phyloP scores from a whole-genome alignment of 495 filamentous ascomycete genomes.

The Podospora bellae-mahoneyi region DNA sequence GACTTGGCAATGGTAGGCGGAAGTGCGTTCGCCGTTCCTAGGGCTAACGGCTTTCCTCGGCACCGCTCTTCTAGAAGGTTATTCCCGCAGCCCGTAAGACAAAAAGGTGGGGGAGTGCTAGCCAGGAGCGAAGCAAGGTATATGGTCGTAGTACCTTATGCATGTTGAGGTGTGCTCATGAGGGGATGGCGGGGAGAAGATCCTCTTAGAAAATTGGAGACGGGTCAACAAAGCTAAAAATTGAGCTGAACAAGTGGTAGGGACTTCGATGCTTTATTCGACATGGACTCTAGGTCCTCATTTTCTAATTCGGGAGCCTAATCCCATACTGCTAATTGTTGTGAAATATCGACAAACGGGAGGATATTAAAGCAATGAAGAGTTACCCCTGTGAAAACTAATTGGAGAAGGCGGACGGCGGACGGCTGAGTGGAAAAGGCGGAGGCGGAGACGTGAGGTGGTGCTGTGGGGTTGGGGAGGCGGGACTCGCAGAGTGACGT shows the following conservation, averaged over 20 bases:
- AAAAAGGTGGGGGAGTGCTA: neutral
- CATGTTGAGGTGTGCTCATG: neutral
- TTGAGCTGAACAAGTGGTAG: neutral
- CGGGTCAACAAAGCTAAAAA: neutral
- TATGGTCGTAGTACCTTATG: neutral
- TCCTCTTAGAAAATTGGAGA: neutral
- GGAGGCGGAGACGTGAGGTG: constrained; percentile 11
- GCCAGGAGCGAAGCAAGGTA: neutral
- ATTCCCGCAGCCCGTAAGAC: neutral
- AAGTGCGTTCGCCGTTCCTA: constrained; percentile 5
- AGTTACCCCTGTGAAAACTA: constrained; percentile 6
- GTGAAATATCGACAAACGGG: constrained; percentile 3
- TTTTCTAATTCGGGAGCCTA: neutral
- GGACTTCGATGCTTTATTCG: neutral
- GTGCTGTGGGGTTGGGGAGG: neutral
- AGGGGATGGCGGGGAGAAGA: neutral
- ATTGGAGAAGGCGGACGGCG: constrained; percentile 11
- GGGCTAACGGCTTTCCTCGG: constrained; percentile 5
- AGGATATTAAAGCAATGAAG: constrained; percentile 8
- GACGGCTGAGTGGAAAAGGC: constrained; percentile 5
- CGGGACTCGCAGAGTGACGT: constrained; percentile 8
- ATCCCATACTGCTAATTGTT: neutral
- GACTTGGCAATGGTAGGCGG: constrained; percentile 1
- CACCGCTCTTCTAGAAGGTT: neutral
- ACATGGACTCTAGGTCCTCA: neutral